phyloP scores from a whole-genome alignment of 73 alveolate species.

The Stentor roeselii region DNA sequence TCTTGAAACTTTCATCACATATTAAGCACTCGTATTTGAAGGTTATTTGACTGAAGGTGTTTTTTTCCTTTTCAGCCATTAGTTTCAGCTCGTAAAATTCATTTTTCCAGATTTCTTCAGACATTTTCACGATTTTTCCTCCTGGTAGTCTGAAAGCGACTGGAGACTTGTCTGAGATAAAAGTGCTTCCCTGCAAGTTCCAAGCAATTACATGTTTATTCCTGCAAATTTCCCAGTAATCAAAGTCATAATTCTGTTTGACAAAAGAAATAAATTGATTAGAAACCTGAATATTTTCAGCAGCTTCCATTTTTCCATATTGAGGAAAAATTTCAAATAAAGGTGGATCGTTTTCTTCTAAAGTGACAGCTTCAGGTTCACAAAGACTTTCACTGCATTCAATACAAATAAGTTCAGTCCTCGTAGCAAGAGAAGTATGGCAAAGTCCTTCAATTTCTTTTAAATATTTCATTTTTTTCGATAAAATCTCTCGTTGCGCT shows the following conservation, averaged over 20 bases:
- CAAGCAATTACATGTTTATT: neutral
- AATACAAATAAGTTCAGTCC: slow-evolving; percentile 1
- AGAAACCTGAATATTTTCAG: neutral
- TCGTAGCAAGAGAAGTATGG: neutral
- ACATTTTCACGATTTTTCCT: neutral
- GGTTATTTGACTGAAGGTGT: too few species aligned
- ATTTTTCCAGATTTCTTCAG: neutral
- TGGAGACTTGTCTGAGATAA: neutral
- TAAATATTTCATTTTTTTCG: neutral
- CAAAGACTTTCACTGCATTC: neutral
- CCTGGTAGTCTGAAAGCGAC: neutral
- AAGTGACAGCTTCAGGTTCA: neutral
- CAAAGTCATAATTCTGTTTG: too few species aligned
- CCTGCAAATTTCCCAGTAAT: neutral
- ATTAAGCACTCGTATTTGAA: neutral
- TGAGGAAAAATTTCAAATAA: neutral
- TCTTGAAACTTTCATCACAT: neutral
- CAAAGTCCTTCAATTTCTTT: neutral
- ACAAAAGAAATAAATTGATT: neutral
- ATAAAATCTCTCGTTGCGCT: neutral
- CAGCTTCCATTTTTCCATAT: slow-evolving; percentile 7
- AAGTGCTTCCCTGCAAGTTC: neutral
- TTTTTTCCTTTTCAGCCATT: neutral
- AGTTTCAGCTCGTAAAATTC: neutral
- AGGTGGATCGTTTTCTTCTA: neutral